These are phyloP conservation scores for Trichosporon sp. DNA, from an alignment of 1,284 basidiomycete species.

Conservation along the genomic window DNA sequence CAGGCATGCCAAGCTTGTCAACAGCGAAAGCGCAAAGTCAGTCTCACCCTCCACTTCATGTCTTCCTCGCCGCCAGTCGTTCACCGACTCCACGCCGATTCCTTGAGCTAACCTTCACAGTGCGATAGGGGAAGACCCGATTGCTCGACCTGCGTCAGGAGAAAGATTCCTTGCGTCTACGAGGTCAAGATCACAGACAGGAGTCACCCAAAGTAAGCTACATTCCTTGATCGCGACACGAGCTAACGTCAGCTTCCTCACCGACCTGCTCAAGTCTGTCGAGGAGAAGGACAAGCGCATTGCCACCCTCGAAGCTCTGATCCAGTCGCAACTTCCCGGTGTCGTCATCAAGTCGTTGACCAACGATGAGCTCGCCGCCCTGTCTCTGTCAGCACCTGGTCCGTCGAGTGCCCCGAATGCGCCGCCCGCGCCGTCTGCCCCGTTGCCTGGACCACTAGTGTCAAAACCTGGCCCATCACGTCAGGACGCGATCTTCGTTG, in stretches of 20 bases:
- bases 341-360: slow-evolving; percentile 1
- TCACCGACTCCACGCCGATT: neutral
- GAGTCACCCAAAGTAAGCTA: slow-evolving; percentile 25
- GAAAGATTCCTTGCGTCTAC: slow-evolving; percentile 6
- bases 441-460: neutral
- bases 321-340: slow-evolving; percentile 18
- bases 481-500: neutral
- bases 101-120: neutral
- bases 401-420: neutral
- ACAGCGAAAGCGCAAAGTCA: slow-evolving; percentile 1
- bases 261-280: slow-evolving; percentile 23
- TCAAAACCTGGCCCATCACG: neutral
- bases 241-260: slow-evolving; percentile 24
- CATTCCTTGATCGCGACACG: no score
- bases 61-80: neutral
- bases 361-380: slow-evolving; percentile 7
- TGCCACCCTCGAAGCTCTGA: slow-evolving; percentile 19
- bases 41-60: neutral
- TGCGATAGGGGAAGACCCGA: neutral
- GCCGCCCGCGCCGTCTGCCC: neutral
- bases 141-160: slow-evolving; percentile 1
- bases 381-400: neutral
- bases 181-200: slow-evolving; percentile 22
- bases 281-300: slow-evolving; percentile 27
- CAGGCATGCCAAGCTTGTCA: slow-evolving; percentile 12